A percentile compares a stretch with the other conserved stretches of the same genome.
Conservation (phyloP, 2,329 filamentous ascomycete species). For the Pestalotiopsis sp. region DNA sequence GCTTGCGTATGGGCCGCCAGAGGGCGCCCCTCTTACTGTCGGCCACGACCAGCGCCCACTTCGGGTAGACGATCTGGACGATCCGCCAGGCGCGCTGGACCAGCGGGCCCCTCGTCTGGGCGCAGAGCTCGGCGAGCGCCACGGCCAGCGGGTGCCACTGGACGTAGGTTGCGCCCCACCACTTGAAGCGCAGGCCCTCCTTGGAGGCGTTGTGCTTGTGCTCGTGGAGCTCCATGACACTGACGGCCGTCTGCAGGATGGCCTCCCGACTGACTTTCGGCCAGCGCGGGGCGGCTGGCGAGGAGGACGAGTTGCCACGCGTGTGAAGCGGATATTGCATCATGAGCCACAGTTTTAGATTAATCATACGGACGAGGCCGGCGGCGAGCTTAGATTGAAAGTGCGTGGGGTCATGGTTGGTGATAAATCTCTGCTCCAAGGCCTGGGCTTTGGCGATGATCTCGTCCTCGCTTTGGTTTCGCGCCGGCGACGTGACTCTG, state of each 20-base stretch:
- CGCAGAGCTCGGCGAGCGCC: conserved; percentile 53
- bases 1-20: conserved; percentile 57
- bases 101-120: conserved; percentile 45
- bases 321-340: conserved; percentile 47
- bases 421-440: conserved; percentile 43
- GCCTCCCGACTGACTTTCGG: conserved; percentile 38
- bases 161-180: conserved; percentile 53
- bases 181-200: conserved; percentile 42
- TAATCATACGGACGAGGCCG: conserved; percentile 42
- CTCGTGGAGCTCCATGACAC: conserved; percentile 45
- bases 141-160: conserved; percentile 60
- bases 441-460: conserved; percentile 40
- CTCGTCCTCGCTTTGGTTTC: conserved; percentile 38
- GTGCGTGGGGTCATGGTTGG: conserved; percentile 34
- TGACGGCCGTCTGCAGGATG: conserved; percentile 49
- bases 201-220: conserved; percentile 31
- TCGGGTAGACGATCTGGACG: conserved; percentile 47
- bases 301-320: neutral
- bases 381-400: conserved; percentile 40
- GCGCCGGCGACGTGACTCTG: conserved; percentile 13
- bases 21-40: conserved; percentile 52
- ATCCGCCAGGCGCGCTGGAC: conserved; percentile 52
- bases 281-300: conserved; percentile 5
- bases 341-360: conserved; percentile 49
- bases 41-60: conserved; percentile 47